Evolutionary conservation across 2,329 filamentous ascomycete genomes (phyloP), one percentile per base, ranked within the genome.

Genomic region (Aspergillus pseudotamarii): DNA sequence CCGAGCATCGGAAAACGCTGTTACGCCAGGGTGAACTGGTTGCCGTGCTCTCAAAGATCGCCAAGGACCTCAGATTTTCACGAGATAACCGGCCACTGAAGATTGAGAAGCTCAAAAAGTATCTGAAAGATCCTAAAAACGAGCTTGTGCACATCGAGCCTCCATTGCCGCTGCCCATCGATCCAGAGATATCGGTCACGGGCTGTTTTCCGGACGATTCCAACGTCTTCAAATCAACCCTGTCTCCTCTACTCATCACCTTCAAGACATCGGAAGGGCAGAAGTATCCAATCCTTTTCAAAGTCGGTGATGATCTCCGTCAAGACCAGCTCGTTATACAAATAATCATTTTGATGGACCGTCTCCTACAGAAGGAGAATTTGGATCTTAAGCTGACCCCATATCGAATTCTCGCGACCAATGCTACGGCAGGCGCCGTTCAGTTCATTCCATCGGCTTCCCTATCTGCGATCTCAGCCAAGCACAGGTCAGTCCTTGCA

Each of bases 301-400:
- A 99, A 78, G 93, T 93, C 1, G 95, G 95, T 41, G 95, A 99
- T 75, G 95, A 99, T 75, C 84, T 99, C 58, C 91, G 95, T 16
- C 95, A 99, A 78, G 95, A 99, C 74, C 95, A 99, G 75, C 87
- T 99, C 2, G 94, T 99, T 41, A 96, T 99, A 60, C 95, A 92
- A 73, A 98, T 98, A 73, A 97, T 99, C 76, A 96, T 93, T 0
- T 85, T 99, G 19, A 99, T 99, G 95, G 95, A 99, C 72, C 92
- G 94, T 63, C 87, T 99, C 1, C 85, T 99, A 5, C 92, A 92
- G 64, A 97, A 98, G 74, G 95, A 99, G 75, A 98, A 99, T 65
- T 84, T 99, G 11, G 95, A 99, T 74, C 85, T 99, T 51, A 97
- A 96, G 74, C 85, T 99, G 1, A 94, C 94, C 0, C 95, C 95